Evolutionary conservation across 164 flowering plant species (phyloP).

Genomic region (Tetrastigma voinierianum): DNA sequence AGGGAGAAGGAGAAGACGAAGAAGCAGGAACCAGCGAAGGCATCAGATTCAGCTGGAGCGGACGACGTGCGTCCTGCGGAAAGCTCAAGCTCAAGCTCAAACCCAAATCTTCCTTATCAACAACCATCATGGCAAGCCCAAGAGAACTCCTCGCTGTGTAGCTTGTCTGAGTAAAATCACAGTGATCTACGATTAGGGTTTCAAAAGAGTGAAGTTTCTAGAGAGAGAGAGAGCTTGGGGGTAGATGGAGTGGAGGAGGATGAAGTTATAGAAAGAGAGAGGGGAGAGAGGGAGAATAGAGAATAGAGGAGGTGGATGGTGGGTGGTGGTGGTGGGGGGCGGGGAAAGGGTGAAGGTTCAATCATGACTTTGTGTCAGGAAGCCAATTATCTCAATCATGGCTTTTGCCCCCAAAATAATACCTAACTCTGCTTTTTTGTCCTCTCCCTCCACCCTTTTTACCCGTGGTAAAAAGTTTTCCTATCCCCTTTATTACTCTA

Average conservation of each 20-base stretch:
- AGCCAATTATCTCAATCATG: slow-evolving; percentile 57
- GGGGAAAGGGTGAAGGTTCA: slow-evolving; percentile 23
- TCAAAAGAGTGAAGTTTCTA: background rate
- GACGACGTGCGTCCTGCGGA: slow-evolving; percentile 19
- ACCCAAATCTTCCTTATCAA: slow-evolving; percentile 69
- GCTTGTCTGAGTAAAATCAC: background rate
- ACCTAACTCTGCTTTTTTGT: slow-evolving; percentile 18
- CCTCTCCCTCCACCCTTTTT: slow-evolving; percentile 3
- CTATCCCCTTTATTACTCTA: too few relatives aligned
- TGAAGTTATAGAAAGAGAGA: background rate
- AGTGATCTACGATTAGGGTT: background rate
- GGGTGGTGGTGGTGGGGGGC: slow-evolving; percentile 6
- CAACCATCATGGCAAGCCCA: slow-evolving; percentile 35
- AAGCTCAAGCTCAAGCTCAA: slow-evolving; percentile 60
- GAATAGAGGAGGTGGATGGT: background rate
- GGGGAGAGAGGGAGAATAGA: slow-evolving; percentile 29
- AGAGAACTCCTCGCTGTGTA: background rate
- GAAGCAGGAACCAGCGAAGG: slow-evolving; percentile 22
- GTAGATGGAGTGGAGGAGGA: background rate
- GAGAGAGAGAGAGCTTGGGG: background rate
- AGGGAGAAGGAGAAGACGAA: slow-evolving; percentile 23
- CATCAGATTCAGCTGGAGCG: slow-evolving; percentile 51
- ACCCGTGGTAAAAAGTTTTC: slow-evolving; percentile 10
- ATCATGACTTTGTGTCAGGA: slow-evolving; percentile 54
- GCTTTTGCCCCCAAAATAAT: slow-evolving; percentile 25